Evolutionary conservation across 441 rosid species (phyloP).

Genomic region (Corymbia calophylla): DNA sequence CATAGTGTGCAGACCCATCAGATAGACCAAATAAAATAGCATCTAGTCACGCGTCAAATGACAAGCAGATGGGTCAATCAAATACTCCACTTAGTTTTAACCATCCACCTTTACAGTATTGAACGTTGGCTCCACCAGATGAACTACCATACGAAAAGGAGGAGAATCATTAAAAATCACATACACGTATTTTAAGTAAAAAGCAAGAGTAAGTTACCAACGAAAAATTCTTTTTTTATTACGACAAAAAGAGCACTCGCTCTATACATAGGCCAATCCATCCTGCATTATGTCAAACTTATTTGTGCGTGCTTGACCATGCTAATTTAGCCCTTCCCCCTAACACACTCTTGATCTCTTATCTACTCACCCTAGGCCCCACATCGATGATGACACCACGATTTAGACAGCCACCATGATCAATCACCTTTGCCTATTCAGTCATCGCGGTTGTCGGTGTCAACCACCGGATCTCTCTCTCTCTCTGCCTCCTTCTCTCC

Average conservation of each 20-base stretch:
- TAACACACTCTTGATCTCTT: not conserved
- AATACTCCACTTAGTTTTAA: no score
- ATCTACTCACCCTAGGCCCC: not conserved
- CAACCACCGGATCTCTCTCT: not conserved
- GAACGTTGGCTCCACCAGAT: not conserved
- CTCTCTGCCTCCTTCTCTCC: not conserved
- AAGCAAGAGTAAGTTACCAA: not conserved
- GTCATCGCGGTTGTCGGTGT: not conserved
- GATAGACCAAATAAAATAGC: not conserved
- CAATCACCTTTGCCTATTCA: not conserved
- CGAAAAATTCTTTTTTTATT: not conserved
- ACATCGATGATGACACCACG: not conserved
- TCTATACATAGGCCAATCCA: not conserved
- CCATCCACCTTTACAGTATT: not conserved
- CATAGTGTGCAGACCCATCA: not conserved
- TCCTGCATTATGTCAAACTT: not conserved
- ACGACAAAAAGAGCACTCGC: not conserved
- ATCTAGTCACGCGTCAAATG: not conserved
- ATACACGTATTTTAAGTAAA: not conserved
- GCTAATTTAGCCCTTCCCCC: no score
- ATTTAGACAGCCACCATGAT: not conserved
- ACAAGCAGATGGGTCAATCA: not conserved
- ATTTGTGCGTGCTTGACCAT: not conserved
- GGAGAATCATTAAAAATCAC: not conserved
- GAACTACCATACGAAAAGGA: not conserved